Evolutionary conservation across 176 grass and related monocot species (phyloP), one percentile per base, ranked within the genome.

Genomic region (Paspalum notatum): DNA sequence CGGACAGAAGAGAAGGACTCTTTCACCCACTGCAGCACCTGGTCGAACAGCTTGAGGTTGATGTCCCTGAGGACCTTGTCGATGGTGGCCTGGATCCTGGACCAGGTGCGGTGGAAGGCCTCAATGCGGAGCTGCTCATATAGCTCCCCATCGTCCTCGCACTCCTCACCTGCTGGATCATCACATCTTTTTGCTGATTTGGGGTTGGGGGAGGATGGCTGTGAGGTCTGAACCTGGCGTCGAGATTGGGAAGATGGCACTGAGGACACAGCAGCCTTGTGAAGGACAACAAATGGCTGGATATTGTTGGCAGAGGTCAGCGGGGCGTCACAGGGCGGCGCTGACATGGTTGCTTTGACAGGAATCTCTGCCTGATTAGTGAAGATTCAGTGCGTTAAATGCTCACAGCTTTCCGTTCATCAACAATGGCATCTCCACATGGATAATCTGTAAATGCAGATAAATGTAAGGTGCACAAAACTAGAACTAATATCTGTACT

Each of bases 201-300:
- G 17, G 68, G 77, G 20, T 20, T 84, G 81, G 69, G 87, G 16
- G 76, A 89, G 9, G 79, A 72, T 37, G 81, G 54, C 9, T 84
- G 75, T 25, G 69, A 75, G 26, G 66, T 26, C 12, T 89, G 68
- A 10, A 69, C 75, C 68, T 32, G 68, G 22, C 69, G 68, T 22
- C 61, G 62, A 22, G 81, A 44, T 9, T 44, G 17, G 44, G 53
- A 50, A 62, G 45, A 21, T 12, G 49, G 54, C 26, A 13, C 68
- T n/a, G 53, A 75, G 59, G 80, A 73, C 16, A 38, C 12, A 17
- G 66, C 27, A 27, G 85, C 66, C 82, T 92, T 92, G 74, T 87
- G 94, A 20, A 94, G 87, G 62, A 97, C 85, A 61, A 92, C 90
- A 65, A 92, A 92, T 41, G 94, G 91, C 91, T 97, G 64, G 48